A percentile compares a stretch with the other conserved stretches of the same genome.
phyloP scores from a whole-genome alignment of 192 early-diverging fungal species.

The Coemansia sp. region DNA sequence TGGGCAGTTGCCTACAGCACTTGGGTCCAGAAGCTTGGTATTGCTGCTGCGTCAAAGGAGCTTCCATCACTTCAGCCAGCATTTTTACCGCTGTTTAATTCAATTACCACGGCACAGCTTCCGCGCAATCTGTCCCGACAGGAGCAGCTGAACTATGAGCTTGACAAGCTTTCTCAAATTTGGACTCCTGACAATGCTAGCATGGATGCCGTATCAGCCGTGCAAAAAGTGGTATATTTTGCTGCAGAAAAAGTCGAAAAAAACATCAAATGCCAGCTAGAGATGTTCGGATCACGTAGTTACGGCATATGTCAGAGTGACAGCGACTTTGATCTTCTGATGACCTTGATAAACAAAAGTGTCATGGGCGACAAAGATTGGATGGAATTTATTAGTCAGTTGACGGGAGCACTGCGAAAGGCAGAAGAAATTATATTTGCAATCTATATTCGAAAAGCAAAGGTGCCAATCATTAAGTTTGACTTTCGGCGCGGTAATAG shows the following conservation, averaged over 20 bases:
- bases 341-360: background rate
- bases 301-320: slow-evolving; percentile 17
- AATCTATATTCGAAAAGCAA: slow-evolving; percentile 18
- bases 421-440: background rate
- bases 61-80: background rate
- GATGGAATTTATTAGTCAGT: background rate
- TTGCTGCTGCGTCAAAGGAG: background rate
- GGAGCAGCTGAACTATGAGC: slow-evolving; percentile 1
- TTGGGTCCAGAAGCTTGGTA: too few relatives aligned
- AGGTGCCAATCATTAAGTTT: slow-evolving; percentile 47
- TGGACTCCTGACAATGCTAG: background rate
- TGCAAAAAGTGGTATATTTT: background rate
- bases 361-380: background rate
- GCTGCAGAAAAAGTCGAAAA: background rate
- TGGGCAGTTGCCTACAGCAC: too few relatives aligned
- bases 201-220: background rate
- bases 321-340: slow-evolving; percentile 30
- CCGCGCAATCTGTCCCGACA: background rate
- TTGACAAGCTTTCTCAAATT: background rate
- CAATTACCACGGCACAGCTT: background rate
- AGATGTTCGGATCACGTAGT: slow-evolving; percentile 24
- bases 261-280: background rate
- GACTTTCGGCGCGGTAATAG: background rate
- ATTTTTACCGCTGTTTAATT: slow-evolving; percentile 2
- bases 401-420: background rate